Base-by-base conservation (phyloP, 306 rosid species). In the Vachellia collinsii region DNA sequence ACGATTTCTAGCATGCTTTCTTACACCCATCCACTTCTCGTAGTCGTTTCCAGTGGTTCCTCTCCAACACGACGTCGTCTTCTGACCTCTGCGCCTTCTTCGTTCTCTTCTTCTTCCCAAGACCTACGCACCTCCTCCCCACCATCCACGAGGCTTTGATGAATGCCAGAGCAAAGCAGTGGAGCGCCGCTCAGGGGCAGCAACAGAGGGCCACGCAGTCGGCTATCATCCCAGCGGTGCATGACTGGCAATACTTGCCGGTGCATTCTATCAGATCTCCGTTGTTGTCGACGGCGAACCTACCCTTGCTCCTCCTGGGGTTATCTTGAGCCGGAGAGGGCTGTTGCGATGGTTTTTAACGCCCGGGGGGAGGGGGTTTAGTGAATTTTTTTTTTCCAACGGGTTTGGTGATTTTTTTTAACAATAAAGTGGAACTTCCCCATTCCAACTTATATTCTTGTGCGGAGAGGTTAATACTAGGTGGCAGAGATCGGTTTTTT, bases 171-270 rank as follows among this genome's bases (percentile, higher is more conserved):
- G 89, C 87, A 4, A 91, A 80, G 37, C 92, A 83, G 81, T 87
- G 89, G 50, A 93, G 41, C 70, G 91, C 86, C 0, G 90, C 94
- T 44, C 93, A 93, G 2, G 96, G 97, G 46, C 97, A 93, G 85
- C 97, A 93, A 62, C 94, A 89, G 22, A 93, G 74, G 0, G 96
- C 96, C 58, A 93, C 94, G 53, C 97, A 93, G 22, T 93, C 97
- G 0, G 92, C 89, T 11, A 93, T 50, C 67, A 86, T 20, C 0
- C 90, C 90, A 8, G 87, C 91, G 5, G 87, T 82, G 87, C 97
- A 89, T 43, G 97, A 87, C 29, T 74, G 44, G 77, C 94, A 90
- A 41, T 77, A 79, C 83, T 85, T 81, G 11, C 89, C 87, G 1
- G 96, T 87, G 75, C 97, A 93, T 72, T 89, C 90, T 1, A 88